A percentile compares a stretch with the other conserved stretches of the same genome.
Evolutionary conservation across 371 early-diverging fungal genomes (phyloP).

Genomic region (Mucor plumbeus): DNA sequence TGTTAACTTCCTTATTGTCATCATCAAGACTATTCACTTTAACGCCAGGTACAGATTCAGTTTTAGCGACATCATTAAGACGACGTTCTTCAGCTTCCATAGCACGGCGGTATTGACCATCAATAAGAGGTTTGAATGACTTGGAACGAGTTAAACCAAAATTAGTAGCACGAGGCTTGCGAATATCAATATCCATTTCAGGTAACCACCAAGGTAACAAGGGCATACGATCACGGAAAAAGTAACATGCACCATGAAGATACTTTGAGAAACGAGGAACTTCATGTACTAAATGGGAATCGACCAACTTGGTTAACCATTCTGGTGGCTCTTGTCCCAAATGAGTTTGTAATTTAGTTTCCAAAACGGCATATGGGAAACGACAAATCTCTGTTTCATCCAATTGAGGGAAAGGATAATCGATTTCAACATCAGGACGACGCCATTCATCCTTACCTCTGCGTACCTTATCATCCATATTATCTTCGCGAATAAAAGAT

Average conservation of each 20-base stretch:
- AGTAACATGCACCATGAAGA: constrained; percentile 93
- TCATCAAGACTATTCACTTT: constrained; percentile 9
- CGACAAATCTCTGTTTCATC: constrained; percentile 81
- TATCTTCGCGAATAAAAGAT: constrained; percentile 95
- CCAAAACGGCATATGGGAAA: constrained; percentile 97
- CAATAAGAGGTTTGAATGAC: constrained; percentile 42
- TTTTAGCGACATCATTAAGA: constrained; percentile 28
- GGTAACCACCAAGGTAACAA: constrained; percentile 94
- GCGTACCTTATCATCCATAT: constrained; percentile 56
- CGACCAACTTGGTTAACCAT: constrained; percentile 92
- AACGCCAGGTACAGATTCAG: constrained; percentile 20
- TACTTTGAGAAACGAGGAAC: constrained; percentile 98
- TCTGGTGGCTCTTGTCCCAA: constrained; percentile 89
- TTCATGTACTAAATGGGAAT: constrained; percentile 89
- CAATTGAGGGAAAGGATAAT: constrained; percentile 80
- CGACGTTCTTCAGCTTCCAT: constrained; percentile 40
- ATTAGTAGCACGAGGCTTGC: constrained; percentile 39
- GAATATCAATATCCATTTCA: constrained; percentile 44
- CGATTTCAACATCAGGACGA: constrained; percentile 86
- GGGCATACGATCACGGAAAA: constrained; percentile 81
- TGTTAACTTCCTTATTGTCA: constrained; percentile 9
- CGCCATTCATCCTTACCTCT: constrained; percentile 92
- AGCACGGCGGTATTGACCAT: constrained; percentile 41
- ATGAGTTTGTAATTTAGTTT: constrained; percentile 95
- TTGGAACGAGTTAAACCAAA: constrained; percentile 44